Evolutionary conservation across 1,284 basidiomycete genomes (phyloP).

Genomic region (Tranzscheliella williamsii): DNA sequence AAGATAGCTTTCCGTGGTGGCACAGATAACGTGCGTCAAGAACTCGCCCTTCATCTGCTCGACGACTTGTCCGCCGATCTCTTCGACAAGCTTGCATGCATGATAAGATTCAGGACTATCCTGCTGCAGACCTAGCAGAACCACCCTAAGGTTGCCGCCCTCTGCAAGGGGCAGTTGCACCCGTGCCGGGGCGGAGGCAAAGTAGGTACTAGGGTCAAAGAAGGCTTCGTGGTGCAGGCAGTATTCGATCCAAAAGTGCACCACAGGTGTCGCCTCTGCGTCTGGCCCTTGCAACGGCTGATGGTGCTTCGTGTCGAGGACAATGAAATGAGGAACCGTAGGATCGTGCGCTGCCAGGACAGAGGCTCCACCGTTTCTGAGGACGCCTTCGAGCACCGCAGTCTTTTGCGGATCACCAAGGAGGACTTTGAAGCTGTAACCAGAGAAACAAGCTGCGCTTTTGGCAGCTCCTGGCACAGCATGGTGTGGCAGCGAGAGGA

Average conservation of each 20-base stretch:
- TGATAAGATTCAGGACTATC: slow-evolving; percentile 44
- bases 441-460: slow-evolving; percentile 6
- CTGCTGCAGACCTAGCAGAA: slow-evolving; percentile 35
- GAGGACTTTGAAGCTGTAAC: slow-evolving; percentile 18
- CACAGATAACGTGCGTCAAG: slow-evolving; percentile 40
- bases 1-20: slow-evolving; percentile 10
- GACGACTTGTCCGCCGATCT: slow-evolving; percentile 27
- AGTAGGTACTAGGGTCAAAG: slow-evolving; percentile 28
- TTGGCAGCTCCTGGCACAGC: neutral
- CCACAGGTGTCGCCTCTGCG: slow-evolving; percentile 14
- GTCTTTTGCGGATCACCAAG: slow-evolving; percentile 17
- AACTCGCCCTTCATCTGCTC: slow-evolving; percentile 25
- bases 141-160: slow-evolving; percentile 10
- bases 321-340: slow-evolving; percentile 8
- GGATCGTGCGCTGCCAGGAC: slow-evolving; percentile 3
- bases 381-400: slow-evolving; percentile 14
- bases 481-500: slow-evolving; percentile 8
- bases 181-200: slow-evolving; percentile 32
- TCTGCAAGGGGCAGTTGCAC: slow-evolving; percentile 26
- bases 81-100: slow-evolving; percentile 28
- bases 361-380: slow-evolving; percentile 18
- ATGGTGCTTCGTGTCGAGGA: slow-evolving; percentile 7
- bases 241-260: slow-evolving; percentile 51
- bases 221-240: slow-evolving; percentile 41
- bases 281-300: neutral